Evolutionary conservation across 1,139 yeast species (phyloP), one percentile per base, ranked within the genome.

Genomic region (Diutina mesorugosa): DNA sequence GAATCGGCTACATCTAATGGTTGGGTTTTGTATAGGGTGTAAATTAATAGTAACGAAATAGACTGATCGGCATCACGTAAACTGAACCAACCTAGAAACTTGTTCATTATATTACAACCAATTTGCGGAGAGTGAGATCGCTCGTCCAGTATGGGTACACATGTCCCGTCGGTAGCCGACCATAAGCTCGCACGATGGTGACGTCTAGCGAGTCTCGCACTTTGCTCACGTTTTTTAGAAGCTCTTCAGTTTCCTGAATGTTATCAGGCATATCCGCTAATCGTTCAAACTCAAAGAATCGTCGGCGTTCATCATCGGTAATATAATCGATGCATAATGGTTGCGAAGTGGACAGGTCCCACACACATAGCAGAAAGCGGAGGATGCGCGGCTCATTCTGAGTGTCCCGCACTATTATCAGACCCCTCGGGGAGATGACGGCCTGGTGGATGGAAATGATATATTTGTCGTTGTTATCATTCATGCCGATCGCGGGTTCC

Each of bases 1-100:
- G 95, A 83, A 93, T 91, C 75, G 98, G 98, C 81, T 90, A 90
- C 93, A 87, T 90, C 78, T 90, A 84, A 84, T 56, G 53, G 53
- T 50, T 50, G 53, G 41, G 47, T 55, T 45, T 35, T 47, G 59
- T 58, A 58, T 59, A 60, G 56, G 57, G 60, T 61, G 53, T 50
- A 50, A 59, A 59, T 59, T 60, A 60, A 59, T 60, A 59, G 59
- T 56, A 56, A 60, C 59, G 57, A 51, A 45, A 35, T 35, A 38
- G 28, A 16, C 29, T 10, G 21, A 45, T 16, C n/a, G 28, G 47
- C 28, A 16, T 16, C 21, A 29, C n/a, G 41, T 35, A 35, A 35
- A 18, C 10, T 3, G 16, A 18, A 8, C 21, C 6, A 18, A 14
- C 9, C 4, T 14, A 5, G 3, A 14, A 2, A 4, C n/a, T 45